Conservation (phyloP, 2,329 filamentous ascomycete species). For the Orbilia javanica region DNA sequence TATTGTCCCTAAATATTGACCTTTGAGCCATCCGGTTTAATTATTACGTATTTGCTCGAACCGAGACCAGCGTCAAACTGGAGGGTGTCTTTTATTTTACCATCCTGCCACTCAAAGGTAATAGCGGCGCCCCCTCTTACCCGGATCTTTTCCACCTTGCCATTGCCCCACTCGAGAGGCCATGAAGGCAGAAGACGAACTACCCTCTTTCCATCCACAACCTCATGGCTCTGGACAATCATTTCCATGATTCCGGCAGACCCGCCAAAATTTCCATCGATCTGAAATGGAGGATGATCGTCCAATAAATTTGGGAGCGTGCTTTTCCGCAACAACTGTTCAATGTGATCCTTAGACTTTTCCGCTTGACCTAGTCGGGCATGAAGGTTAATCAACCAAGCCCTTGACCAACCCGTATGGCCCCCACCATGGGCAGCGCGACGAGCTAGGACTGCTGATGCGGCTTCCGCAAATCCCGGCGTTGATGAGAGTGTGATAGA, state of each 20-base stretch:
- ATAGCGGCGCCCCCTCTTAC: constrained; percentile 65
- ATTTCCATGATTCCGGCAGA: constrained; percentile 68
- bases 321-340: constrained; percentile 65
- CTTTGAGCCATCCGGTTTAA: constrained; percentile 30
- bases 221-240: constrained; percentile 66
- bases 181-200: constrained; percentile 66
- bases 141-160: constrained; percentile 64
- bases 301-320: constrained; percentile 68
- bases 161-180: constrained; percentile 64
- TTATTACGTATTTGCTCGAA: constrained; percentile 20
- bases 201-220: constrained; percentile 25
- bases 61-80: constrained; percentile 4
- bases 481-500: constrained; percentile 64
- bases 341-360: constrained; percentile 65
- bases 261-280: constrained; percentile 70
- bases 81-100: constrained; percentile 47
- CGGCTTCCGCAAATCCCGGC: constrained; percentile 58
- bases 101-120: constrained; percentile 65
- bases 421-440: constrained; percentile 67
- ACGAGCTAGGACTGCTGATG: constrained; percentile 63
- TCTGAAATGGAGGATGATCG: constrained; percentile 68
- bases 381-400: constrained; percentile 69
- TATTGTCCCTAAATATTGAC: constrained; percentile 28
- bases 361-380: constrained; percentile 67
- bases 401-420: constrained; percentile 70